These are phyloP conservation scores for Martiniozyma asiatica DNA, from an alignment of 1,139 yeast genomes.

Conservation along the genomic window DNA sequence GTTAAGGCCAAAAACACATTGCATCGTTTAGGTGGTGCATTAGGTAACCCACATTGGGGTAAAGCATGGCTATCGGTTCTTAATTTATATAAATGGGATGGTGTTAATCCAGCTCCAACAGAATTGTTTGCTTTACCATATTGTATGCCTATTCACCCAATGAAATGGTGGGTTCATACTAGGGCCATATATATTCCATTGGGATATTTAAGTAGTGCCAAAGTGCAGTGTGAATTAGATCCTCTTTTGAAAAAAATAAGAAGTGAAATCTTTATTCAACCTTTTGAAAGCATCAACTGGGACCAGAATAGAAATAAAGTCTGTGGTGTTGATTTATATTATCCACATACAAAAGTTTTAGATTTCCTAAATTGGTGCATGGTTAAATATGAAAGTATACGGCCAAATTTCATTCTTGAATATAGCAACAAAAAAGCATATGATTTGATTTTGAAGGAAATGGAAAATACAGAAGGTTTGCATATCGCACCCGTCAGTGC, in stretches of 20 bases:
- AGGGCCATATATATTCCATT: constrained; percentile 83
- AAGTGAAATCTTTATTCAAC: constrained; percentile 59
- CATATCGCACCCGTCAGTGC: constrained; percentile 93
- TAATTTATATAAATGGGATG: constrained; percentile 85
- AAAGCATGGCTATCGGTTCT: constrained; percentile 79
- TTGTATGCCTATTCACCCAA: constrained; percentile 76
- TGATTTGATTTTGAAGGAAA: constrained; percentile 61
- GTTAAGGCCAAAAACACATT: constrained; percentile 67
- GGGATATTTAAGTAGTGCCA: constrained; percentile 62
- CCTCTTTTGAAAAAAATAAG: constrained; percentile 56
- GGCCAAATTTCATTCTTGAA: constrained; percentile 65
- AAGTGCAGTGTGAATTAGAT: constrained; percentile 45
- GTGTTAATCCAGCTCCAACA: constrained; percentile 97
- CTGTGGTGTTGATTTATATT: constrained; percentile 85
- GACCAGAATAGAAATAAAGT: constrained; percentile 64
- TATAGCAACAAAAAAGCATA: constrained; percentile 42
- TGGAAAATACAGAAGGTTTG: constrained; percentile 64
- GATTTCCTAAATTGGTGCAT: constrained; percentile 52
- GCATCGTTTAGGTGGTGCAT: constrained; percentile 73
- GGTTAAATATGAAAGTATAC: constrained; percentile 51
- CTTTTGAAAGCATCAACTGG: constrained; percentile 61
- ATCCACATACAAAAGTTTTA: constrained; percentile 71
- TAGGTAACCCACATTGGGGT: constrained; percentile 95
- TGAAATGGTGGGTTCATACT: constrained; percentile 98
- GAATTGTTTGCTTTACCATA: constrained; percentile 89